phyloP scores from a whole-genome alignment of 2,329 filamentous ascomycete genomes.

The Scopulariopsis brevicaulis region DNA sequence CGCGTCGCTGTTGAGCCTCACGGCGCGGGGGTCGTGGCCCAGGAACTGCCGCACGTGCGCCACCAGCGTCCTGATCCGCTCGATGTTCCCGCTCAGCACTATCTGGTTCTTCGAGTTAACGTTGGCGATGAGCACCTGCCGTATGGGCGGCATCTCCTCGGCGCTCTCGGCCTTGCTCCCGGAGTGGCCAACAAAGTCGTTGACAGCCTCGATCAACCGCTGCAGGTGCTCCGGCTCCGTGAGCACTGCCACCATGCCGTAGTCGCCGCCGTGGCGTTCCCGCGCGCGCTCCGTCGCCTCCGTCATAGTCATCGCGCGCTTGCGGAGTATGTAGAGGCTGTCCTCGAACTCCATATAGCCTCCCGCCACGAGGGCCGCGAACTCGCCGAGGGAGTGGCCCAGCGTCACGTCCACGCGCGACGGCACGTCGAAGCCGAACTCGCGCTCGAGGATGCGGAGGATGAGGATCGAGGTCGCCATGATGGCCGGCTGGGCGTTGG shows the following conservation, averaged over 20 bases:
- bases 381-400: constrained; percentile 88
- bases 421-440: constrained; percentile 65
- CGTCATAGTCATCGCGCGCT: constrained; percentile 74
- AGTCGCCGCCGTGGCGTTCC: constrained; percentile 62
- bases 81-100: constrained; percentile 79
- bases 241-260: constrained; percentile 89
- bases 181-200: constrained; percentile 62
- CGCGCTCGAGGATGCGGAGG: constrained; percentile 71
- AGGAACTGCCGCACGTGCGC: constrained; percentile 81
- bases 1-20: constrained; percentile 74
- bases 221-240: constrained; percentile 71
- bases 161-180: constrained; percentile 53
- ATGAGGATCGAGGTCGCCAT: constrained; percentile 92
- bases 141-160: constrained; percentile 60
- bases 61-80: constrained; percentile 68
- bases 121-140: constrained; percentile 85
- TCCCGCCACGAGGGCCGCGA: constrained; percentile 77
- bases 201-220: constrained; percentile 59
- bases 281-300: constrained; percentile 58
- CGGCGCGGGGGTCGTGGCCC: constrained; percentile 81
- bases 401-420: constrained; percentile 71
- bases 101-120: constrained; percentile 96
- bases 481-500: constrained; percentile 88
- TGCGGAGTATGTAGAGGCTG: constrained; percentile 64
- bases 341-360: constrained; percentile 71